Percentiles rank a stretch among this genome's conserved stretches.
Evolutionary conservation across 805 yeast genomes (phyloP).

Genomic region (Cyberlindnera amylophila): DNA sequence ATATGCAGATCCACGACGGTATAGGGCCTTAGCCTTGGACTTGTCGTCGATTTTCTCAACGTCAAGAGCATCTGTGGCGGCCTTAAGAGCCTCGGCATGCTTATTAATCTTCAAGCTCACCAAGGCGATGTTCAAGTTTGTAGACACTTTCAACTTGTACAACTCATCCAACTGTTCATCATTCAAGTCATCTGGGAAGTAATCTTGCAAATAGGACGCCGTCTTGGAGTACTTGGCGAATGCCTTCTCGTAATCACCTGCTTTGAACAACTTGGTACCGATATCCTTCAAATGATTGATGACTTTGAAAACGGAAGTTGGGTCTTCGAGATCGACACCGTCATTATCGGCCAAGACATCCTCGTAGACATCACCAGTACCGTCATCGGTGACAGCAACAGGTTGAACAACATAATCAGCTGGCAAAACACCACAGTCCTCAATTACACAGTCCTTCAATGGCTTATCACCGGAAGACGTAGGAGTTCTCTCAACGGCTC

Average conservation of each 20-base stretch:
- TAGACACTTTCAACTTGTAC: slow-evolving; percentile 55
- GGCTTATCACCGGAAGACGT: slow-evolving; percentile 75
- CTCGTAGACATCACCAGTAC: slow-evolving; percentile 82
- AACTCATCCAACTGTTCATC: slow-evolving; percentile 49
- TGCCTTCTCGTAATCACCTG: slow-evolving; percentile 53
- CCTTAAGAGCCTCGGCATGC: slow-evolving; percentile 49
- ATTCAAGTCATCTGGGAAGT: slow-evolving; percentile 65
- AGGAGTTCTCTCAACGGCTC: slow-evolving; percentile 68
- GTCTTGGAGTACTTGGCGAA: slow-evolving; percentile 70
- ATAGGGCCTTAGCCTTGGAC: slow-evolving; percentile 79
- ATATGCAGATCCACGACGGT: slow-evolving; percentile 80
- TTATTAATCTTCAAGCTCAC: slow-evolving; percentile 63
- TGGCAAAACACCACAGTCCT: slow-evolving; percentile 75
- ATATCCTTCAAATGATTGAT: slow-evolving; percentile 63
- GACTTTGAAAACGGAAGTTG: slow-evolving; percentile 66
- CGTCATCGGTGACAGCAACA: slow-evolving; percentile 54
- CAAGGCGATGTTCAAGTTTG: slow-evolving; percentile 70
- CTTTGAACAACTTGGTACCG: slow-evolving; percentile 74
- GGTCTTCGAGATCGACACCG: slow-evolving; percentile 51
- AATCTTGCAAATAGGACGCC: slow-evolving; percentile 61
- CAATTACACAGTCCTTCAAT: slow-evolving; percentile 59
- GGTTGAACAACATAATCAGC: slow-evolving; percentile 49
- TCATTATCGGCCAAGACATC: slow-evolving; percentile 73
- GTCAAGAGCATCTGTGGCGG: slow-evolving; percentile 65
- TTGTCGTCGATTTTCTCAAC: slow-evolving; percentile 51